Evolutionary conservation across 768 basidiomycete species (phyloP), one percentile per base, ranked within the genome.

Genomic region (Tylopilus felleus): DNA sequence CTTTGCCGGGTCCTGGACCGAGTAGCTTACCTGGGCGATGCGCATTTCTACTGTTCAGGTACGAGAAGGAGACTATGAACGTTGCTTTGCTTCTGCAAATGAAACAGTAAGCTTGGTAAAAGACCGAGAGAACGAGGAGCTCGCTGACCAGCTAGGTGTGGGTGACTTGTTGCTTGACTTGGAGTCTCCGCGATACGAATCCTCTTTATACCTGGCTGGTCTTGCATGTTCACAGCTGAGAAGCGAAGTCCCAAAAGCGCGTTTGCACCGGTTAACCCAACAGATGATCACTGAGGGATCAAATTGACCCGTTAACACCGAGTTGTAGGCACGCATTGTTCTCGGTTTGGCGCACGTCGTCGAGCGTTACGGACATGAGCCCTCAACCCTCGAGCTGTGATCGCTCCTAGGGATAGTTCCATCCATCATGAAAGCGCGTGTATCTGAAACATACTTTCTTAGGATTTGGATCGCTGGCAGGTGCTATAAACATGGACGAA

Each of bases 181-280:
- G 45, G 1, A 21, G 22, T 29, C 29, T 51, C 21, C 28, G 19
- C n/a, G 45, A 46, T 1, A 17, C 21, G 2, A 2, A 0, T 13
- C 16, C 29, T 22, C 40, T 62, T 67, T 65, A 65, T 65, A 65
- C 21, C 6, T 25, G n/a, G n/a, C 8, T 8, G n/a, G 2, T 25
- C 48, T 4, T 31, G 33, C 52, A n/a, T 17, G 23, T 22, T 16
- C n/a, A 6, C 35, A 35, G 21, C 52, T 31, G 10, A 27, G 25
- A 47, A 40, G 21, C 31, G 47, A n/a, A 38, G 23, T 16, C 9
- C 13, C 8, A 4, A 10, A 19, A 14, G n/a, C 40, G 19, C 41
- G 21, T 25, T 40, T 13, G 27, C 51, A 42, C 12, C 12, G 39
- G 47, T 21, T 8, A 27, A 28, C 17, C 21, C 29, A 41, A 25